Base-by-base conservation (phyloP, 2,329 filamentous ascomycete genomes). In the Coniella vitis region DNA sequence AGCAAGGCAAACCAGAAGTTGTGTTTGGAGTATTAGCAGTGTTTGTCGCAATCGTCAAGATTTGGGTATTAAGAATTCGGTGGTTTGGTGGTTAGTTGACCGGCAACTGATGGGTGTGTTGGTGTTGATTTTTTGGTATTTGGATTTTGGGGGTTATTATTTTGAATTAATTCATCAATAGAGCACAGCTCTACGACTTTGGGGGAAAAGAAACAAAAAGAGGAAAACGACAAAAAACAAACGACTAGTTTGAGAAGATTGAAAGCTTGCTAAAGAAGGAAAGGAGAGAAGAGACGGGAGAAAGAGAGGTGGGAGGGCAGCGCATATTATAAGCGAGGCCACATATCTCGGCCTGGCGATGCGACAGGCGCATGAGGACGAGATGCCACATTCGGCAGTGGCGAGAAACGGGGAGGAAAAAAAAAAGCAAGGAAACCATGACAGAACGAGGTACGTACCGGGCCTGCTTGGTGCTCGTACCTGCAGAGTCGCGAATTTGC, bases 191-290 rank as follows among this genome's bases (percentile, higher is more conserved):
- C 64, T 61, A 58, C 53, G 55, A 55, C 38, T 47, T 45, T 35
- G 47, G 38, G 52, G 49, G 41, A 50, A 52, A 25, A 51, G 52
- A 55, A 57, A 60, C 58, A 53, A 40, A 13, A 9, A 16, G 20
- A 57, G 58, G 58, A 55, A 56, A 58, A 63, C 61, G 62, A 62
- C 72, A 75, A 53, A 53, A 40, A 51, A 78, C 73, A 67, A 73
- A 71, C 67, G 66, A 72, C 69, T 67, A 69, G 71, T 71, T 74
- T 73, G 73, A 63, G 67, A 65, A 60, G 62, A 70, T 75, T 75
- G 67, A 73, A 62, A 71, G 72, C 81, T 86, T 86, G 83, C 82
- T 84, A 74, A 74, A 74, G 81, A 79, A 61, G 61, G 61, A 68
- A 62, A 62, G 60, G 37, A 64, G 60, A 57, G 60, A 62, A 59